Evolutionary conservation across 225 moss, liverwort and hornwort species (phyloP), one percentile per base, ranked within the genome.

Genomic region (Bryoerythrophyllum caledonicum): DNA sequence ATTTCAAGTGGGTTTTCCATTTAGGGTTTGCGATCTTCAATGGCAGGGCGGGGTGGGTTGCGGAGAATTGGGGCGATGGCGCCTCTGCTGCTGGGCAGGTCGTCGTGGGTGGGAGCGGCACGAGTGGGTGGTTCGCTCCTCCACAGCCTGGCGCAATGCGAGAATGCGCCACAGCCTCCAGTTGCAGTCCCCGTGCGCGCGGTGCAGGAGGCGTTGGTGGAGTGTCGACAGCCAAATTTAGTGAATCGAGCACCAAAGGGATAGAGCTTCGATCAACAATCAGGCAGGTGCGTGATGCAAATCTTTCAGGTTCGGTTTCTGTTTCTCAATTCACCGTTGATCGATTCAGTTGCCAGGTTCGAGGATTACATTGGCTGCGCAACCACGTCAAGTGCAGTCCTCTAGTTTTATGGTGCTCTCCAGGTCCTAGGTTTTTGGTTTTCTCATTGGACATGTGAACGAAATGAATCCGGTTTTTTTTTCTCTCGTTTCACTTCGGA

Each of bases 21-120:
- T 67, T 49, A 53, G 73, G 59, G 52, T 27, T 49, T 49, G 48
- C 48, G 19, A 17, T 49, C 9, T 49, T 1, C 48, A 16, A 87
- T 87, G 87, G 74, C 84, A 35, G 82, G 81, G 23, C 5, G 35
- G 19, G 66, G 67, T 10, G 44, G 53, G 24, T 75, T 82, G 77
- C 76, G 77, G 62, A 84, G 75, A 82, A 78, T 75, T 46, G 87
- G 87, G 40, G 77, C 56, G 55, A 30, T 81, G 30, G 71, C 71
- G 66, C 71, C 80, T 74, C 27, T 71, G 41, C 27, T 71, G 41
- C 5, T 85, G 44, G 17, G 68, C 26, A 70, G 70, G 74, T 65
- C 73, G 66, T 68, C 72, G 46, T 62, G 82, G 13, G 75, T 78
- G 48, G 82, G 75, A 63, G 73, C 81, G 60, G 65, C 58, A 1